Evolutionary conservation across 2,329 filamentous ascomycete species (phyloP).

Genomic region (Neofusicoccum sp.): DNA sequence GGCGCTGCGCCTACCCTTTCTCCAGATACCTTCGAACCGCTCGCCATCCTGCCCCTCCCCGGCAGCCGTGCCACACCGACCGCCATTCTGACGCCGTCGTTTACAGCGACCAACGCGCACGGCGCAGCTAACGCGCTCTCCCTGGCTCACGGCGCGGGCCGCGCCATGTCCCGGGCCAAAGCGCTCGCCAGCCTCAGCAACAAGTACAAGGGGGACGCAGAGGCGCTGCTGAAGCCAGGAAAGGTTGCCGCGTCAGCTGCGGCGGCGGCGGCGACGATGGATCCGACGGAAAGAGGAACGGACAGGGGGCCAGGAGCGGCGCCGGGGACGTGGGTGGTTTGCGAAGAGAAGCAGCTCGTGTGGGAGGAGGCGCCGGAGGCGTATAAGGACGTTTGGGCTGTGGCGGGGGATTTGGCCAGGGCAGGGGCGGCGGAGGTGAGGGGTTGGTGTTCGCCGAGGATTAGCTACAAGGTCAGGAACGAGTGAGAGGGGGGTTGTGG

Average conservation of each 20-base stretch:
- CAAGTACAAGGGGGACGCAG: slow-evolving; percentile 37
- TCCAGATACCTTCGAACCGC: slow-evolving; percentile 28
- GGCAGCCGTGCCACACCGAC: slow-evolving; percentile 44
- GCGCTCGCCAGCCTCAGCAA: slow-evolving; percentile 33
- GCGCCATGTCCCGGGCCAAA: slow-evolving; percentile 41
- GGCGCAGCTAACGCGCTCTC: slow-evolving; percentile 39
- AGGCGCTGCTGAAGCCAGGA: slow-evolving; percentile 31
- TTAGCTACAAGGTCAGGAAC: slow-evolving; percentile 44
- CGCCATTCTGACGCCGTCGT: slow-evolving; percentile 38
- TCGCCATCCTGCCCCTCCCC: slow-evolving; percentile 38
- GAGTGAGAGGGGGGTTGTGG: slow-evolving; percentile 24
- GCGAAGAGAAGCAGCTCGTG: slow-evolving; percentile 41
- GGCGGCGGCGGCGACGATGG: neutral
- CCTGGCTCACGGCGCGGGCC: slow-evolving; percentile 42
- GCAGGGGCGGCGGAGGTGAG: slow-evolving; percentile 35
- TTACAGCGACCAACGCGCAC: slow-evolving; percentile 31
- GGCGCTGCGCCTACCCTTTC: slow-evolving; percentile 39
- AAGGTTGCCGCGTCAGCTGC: neutral
- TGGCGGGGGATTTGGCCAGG: slow-evolving; percentile 38
- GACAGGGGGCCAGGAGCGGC: slow-evolving; percentile 13
- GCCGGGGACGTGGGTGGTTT: slow-evolving; percentile 40
- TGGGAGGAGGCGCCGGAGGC: slow-evolving; percentile 44
- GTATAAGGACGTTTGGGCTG: slow-evolving; percentile 42
- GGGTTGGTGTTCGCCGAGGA: slow-evolving; percentile 37
- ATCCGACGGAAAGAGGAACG: neutral